Percentiles rank a stretch among this genome's conserved stretches.
These are phyloP conservation scores for Viridothelium virens DNA, from an alignment of 495 filamentous ascomycete species.

Conservation along the genomic window DNA sequence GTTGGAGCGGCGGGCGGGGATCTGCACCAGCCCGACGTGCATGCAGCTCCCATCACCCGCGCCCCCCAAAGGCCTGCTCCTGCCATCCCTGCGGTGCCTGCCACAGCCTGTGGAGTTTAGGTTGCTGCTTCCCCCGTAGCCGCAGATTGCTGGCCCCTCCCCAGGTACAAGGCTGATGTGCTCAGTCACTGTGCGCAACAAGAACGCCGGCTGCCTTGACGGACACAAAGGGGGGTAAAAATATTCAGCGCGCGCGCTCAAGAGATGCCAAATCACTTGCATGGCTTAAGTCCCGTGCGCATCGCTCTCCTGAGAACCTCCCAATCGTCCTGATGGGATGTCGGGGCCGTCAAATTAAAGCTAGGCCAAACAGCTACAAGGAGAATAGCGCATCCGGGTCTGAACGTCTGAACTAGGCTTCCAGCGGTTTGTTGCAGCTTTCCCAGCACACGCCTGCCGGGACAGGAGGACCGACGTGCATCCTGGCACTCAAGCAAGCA, in stretches of 20 bases:
- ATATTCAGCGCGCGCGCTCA: neutral
- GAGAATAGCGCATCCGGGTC: neutral
- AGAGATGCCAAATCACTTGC: neutral
- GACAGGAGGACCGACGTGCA: neutral
- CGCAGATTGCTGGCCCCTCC: too few relatives aligned
- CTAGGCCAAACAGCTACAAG: neutral
- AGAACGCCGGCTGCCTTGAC: neutral
- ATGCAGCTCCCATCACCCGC: neutral
- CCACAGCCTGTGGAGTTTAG: neutral
- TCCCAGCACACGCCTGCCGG: neutral
- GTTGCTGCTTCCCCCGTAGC: too few relatives aligned
- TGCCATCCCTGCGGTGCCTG: too few relatives aligned
- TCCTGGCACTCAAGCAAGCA: neutral
- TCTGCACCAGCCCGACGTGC: conserved; percentile 2
- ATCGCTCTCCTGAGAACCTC: neutral
- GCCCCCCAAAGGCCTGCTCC: too few relatives aligned
- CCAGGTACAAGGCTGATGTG: conserved; percentile 1
- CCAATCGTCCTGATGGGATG: neutral
- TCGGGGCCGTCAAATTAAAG: conserved; percentile 3
- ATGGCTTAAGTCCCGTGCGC: neutral
- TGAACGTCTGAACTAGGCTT: neutral
- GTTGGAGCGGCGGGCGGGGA: conserved; percentile 1
- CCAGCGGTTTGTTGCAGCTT: neutral
- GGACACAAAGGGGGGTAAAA: neutral
- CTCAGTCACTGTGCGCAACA: neutral